Base-by-base conservation (phyloP, 345 rosid species). In the Limnanthes douglasii region DNA sequence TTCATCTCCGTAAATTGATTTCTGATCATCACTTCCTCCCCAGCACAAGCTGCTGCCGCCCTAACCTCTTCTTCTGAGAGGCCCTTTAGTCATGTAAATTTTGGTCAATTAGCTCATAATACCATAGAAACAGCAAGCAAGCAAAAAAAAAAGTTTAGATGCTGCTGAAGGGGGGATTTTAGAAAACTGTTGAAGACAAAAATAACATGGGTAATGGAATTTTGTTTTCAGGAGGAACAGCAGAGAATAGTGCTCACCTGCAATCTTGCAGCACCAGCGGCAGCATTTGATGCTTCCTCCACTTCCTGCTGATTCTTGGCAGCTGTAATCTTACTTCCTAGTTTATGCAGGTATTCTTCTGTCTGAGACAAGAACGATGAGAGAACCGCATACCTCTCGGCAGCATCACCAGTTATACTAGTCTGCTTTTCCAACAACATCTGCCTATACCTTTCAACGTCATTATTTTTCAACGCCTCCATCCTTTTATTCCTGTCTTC, bases 391-490 rank as follows among this genome's bases (percentile, higher is more conserved):
- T 92, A 92, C 60, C 99, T 75, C 70, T 92, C 99, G 5, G 94
- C 76, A 56, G 93, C 96, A 45, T 73, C 99, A 26, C 99, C 99
- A 6, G 68, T 57, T 19, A 81, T 64, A 57, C 48, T 78, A 21
- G 99, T 92, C 65, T 92, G 96, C 75, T 85, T 94, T 63, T 92
- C 99, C 61, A 92, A 54, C 57, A 92, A 51, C 96, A 92, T 92
- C 62, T 92, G 96, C 64, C 99, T 71, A 50, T 92, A 92, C 69
- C 99, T 75, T 68, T 85, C 99, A 21, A 85, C 99, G 46, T 92
- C 99, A 66, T 92, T 92, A 60, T 92, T 92, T 71, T 92, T 85
- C 68, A 92, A 61, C 37, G 99, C 99, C 51, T 92, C 99, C 99
- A 92, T 92, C 56, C 99, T 73, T 70, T 62, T 92, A 56, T 75